Percentiles rank a stretch among this genome's conserved stretches.
Evolutionary conservation across 495 filamentous ascomycete genomes (phyloP).

Genomic region (Clavariopsis aquatica): DNA sequence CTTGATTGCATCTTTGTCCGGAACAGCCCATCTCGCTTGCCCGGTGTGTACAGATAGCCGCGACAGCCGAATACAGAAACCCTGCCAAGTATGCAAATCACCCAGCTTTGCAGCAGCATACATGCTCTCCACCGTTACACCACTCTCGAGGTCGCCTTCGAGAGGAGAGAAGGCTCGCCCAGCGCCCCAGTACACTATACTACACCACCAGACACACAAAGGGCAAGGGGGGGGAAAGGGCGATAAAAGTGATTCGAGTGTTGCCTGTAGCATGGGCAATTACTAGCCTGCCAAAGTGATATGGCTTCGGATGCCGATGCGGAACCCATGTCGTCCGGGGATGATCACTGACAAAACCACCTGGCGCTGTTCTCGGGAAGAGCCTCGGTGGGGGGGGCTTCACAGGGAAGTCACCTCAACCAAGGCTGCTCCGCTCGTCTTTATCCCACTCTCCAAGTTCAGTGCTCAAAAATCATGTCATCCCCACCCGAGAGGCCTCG

Average conservation of each 20-base stretch:
- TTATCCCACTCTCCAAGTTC: too few relatives aligned
- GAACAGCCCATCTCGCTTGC: neutral
- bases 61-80: neutral
- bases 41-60: neutral
- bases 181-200: too few relatives aligned
- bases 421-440: too few relatives aligned
- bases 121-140: too few relatives aligned
- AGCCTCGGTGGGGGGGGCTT: neutral
- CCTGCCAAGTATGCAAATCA: conserved; percentile 1
- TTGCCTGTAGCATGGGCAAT: neutral
- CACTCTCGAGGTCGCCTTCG: neutral
- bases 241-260: too few relatives aligned
- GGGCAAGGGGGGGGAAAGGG: too few relatives aligned
- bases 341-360: neutral
- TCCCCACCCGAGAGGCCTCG: too few relatives aligned
- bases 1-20: neutral
- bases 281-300: neutral
- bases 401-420: neutral
- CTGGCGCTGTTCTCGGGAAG: neutral
- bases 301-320: neutral
- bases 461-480: too few relatives aligned
- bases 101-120: neutral
- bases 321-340: neutral
- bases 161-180: neutral
- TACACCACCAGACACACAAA: too few relatives aligned